Evolutionary conservation across 257 asterid genomes (phyloP), one percentile per base, ranked within the genome.

Genomic region (Solanum ahanhuiri): DNA sequence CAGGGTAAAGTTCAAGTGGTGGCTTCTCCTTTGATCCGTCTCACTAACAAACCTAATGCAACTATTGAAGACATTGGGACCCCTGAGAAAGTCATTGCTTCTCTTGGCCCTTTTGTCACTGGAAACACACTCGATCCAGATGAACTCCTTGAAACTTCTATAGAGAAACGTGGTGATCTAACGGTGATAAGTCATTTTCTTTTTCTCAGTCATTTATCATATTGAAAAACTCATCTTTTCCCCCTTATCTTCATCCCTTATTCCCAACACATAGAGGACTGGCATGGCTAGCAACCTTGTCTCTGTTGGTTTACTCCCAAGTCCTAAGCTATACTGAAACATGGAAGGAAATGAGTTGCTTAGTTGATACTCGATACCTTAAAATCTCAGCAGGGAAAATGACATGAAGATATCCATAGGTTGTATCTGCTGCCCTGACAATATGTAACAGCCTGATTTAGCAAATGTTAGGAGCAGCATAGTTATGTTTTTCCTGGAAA

Each of bases 21-120:
- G 88, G 99, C 94, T 33, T 93, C 99, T 60, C 99, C 98, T 39
- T 82, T 97, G 88, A 92, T 95, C 58, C 96, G 99, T 76, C 94
- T 97, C 30, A 97, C 99, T 6, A 97, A 97, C 95, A 97, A 92
- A 87, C 98, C 98, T 43, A 92, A 92, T 20, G 98, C 98, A 18
- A 97, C 92, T 4, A 97, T 94, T n/a, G 98, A 95, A 92, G 98
- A 97, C 60, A 95, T 97, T 58, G 99, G 98, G 73, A 93, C 87
- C 93, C 99, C 98, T 0, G 98, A 95, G 79, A 94, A 92, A 86
- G 83, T 97, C 92, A 97, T 97, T 45, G 95, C 99, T 86, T 95
- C 99, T 70, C 98, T 97, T 20, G 99, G 99, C 58, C 99, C 98
- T 31, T 96, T 95, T 73, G 98, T 97, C 88, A 97, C 99, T 0